Percentiles rank a stretch among this genome's conserved stretches.
Evolutionary conservation across 805 yeast genomes (phyloP).

Genomic region (Yarrowia phangngaensis): DNA sequence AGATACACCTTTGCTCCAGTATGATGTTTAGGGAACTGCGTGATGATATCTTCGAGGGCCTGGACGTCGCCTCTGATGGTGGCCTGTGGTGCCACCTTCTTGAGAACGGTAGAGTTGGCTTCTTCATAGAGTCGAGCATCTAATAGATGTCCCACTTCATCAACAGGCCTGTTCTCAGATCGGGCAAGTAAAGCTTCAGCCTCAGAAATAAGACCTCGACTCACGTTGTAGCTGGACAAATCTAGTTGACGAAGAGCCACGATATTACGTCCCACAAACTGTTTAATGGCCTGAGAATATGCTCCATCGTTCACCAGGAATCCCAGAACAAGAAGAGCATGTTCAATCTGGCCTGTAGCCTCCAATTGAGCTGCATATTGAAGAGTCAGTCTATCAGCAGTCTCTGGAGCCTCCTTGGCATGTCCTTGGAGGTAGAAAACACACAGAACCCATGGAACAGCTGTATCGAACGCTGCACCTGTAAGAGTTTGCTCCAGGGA

Average conservation of each 20-base stretch:
- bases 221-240: neutral
- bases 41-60: conserved; percentile 33
- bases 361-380: conserved; percentile 19
- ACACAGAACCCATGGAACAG: conserved; percentile 29
- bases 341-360: conserved; percentile 2
- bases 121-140: conserved; percentile 56
- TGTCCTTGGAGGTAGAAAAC: conserved; percentile 30
- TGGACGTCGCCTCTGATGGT: conserved; percentile 49
- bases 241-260: neutral
- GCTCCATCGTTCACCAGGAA: conserved; percentile 9
- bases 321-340: conserved; percentile 15
- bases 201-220: conserved; percentile 27
- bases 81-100: conserved; percentile 66
- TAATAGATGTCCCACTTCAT: conserved; percentile 59
- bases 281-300: conserved; percentile 4
- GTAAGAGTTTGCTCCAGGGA: conserved; percentile 28
- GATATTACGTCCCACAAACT: conserved; percentile 7
- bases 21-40: conserved; percentile 30
- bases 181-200: conserved; percentile 54
- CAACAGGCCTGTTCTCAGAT: conserved; percentile 49
- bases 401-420: conserved; percentile 3
- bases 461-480: conserved; percentile 27
- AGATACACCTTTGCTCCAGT: conserved; percentile 42
- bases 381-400: neutral
- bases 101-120: conserved; percentile 59